Conservation (phyloP, 805 yeast species). For the Candida oleophila region DNA sequence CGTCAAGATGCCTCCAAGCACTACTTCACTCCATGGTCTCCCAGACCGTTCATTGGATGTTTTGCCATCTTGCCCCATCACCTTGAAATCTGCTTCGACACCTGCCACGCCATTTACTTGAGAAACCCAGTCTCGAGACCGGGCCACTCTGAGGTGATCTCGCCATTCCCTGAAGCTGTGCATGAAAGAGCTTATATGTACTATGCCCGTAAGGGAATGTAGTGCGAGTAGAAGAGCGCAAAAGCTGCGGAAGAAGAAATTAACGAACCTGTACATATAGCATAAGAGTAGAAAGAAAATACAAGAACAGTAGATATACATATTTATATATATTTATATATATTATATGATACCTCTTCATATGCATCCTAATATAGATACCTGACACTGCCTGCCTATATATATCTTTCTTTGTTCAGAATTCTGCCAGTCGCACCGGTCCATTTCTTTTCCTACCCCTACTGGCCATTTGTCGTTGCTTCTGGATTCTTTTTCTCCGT, state of each 20-base stretch:
- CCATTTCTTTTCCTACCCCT: no score
- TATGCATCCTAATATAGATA: no score
- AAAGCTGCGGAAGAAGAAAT: background rate
- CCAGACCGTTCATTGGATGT: slow-evolving; percentile 90
- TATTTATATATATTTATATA: no score
- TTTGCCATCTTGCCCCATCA: slow-evolving; percentile 92
- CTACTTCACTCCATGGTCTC: slow-evolving; percentile 95
- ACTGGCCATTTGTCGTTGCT: no score
- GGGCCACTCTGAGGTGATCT: slow-evolving; percentile 91
- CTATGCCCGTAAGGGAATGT: slow-evolving; percentile 73
- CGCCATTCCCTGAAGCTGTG: slow-evolving; percentile 78
- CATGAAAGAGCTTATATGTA: slow-evolving; percentile 96
- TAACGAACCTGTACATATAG: slow-evolving; percentile 9
- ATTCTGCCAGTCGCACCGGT: no score
- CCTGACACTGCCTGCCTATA: no score
- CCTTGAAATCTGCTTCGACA: slow-evolving; percentile 81
- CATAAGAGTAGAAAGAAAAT: background rate
- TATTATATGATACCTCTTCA: no score
- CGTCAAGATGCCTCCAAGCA: slow-evolving; percentile 73
- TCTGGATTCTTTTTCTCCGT: no score
- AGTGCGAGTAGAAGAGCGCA: slow-evolving; percentile 9
- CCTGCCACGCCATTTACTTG: slow-evolving; percentile 95
- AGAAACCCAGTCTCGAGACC: slow-evolving; percentile 98
- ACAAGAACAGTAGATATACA: background rate
- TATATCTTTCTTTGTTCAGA: no score